phyloP scores from a whole-genome alignment of 75 land plant genomes.

The Cupressus sempervirens region DNA sequence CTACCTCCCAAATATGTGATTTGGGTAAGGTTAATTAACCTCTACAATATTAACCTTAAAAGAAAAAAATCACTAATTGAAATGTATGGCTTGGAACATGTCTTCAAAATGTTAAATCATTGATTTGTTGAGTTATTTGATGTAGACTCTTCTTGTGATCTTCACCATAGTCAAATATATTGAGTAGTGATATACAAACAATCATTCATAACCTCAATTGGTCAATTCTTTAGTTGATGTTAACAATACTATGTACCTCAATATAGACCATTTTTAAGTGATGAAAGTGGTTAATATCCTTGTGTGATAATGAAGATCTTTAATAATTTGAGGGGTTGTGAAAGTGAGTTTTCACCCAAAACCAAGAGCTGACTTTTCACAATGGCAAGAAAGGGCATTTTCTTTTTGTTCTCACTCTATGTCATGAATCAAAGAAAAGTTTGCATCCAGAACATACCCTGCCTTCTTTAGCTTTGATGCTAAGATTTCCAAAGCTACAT shows the following conservation, averaged over 20 bases:
- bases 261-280: not conserved
- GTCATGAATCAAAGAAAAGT: slow-evolving; percentile 30
- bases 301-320: not conserved
- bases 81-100: no score
- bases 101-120: no score
- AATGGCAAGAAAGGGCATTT: slow-evolving; percentile 20
- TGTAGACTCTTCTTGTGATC: no score
- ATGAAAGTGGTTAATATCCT: not conserved
- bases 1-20: no score
- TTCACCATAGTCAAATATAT: no score
- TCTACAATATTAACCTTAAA: no score
- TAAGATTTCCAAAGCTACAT: slow-evolving; percentile 19
- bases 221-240: not conserved
- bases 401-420: slow-evolving; percentile 26
- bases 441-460: slow-evolving; percentile 45
- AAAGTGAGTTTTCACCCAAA: slow-evolving; percentile 28
- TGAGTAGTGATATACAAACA: no score
- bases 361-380: slow-evolving; percentile 47
- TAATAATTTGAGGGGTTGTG: not conserved
- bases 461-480: slow-evolving; percentile 23
- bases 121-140: no score
- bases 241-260: not conserved
- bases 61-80: no score
- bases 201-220: no score
- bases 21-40: no score